phyloP scores from a whole-genome alignment of 495 filamentous ascomycete species.

The Xylaria telfairii region DNA sequence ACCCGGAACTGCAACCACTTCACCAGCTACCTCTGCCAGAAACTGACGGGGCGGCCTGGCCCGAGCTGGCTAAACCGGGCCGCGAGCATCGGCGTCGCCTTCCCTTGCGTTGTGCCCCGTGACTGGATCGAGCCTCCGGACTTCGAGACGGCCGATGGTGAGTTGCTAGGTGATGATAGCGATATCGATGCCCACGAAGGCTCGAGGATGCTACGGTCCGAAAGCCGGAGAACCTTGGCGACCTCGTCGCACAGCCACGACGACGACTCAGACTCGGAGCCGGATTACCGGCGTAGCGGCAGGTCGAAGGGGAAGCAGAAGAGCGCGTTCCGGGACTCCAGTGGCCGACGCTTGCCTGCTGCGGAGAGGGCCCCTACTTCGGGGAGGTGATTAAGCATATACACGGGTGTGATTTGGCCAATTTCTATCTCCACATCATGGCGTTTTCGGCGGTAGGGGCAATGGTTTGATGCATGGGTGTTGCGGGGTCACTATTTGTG shows the following conservation, averaged over 20 bases:
- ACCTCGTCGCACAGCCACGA: slow-evolving; percentile 24
- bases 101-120: slow-evolving; percentile 79
- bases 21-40: slow-evolving; percentile 69
- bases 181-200: slow-evolving; percentile 53
- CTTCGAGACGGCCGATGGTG: slow-evolving; percentile 71
- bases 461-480: slow-evolving; percentile 30
- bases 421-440: slow-evolving; percentile 33
- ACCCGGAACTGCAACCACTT: slow-evolving; percentile 87
- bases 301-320: slow-evolving; percentile 42
- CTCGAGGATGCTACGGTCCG: slow-evolving; percentile 57
- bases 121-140: slow-evolving; percentile 82
- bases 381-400: slow-evolving; percentile 28
- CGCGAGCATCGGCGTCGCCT: slow-evolving; percentile 72
- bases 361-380: slow-evolving; percentile 50
- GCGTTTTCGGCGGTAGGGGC: slow-evolving; percentile 33
- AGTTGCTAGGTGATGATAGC: slow-evolving; percentile 64
- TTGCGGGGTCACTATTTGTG: slow-evolving; percentile 14
- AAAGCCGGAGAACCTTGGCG: slow-evolving; percentile 28
- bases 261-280: slow-evolving; percentile 35
- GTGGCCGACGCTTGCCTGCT: slow-evolving; percentile 46
- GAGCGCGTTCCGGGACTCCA: slow-evolving; percentile 41
- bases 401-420: background rate
- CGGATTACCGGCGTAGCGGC: slow-evolving; percentile 37
- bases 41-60: slow-evolving; percentile 66
- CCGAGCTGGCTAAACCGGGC: slow-evolving; percentile 81